Evolutionary conservation across 805 yeast genomes (phyloP), one percentile per base, ranked within the genome.

Genomic region (Wickerhamiella brachini): DNA sequence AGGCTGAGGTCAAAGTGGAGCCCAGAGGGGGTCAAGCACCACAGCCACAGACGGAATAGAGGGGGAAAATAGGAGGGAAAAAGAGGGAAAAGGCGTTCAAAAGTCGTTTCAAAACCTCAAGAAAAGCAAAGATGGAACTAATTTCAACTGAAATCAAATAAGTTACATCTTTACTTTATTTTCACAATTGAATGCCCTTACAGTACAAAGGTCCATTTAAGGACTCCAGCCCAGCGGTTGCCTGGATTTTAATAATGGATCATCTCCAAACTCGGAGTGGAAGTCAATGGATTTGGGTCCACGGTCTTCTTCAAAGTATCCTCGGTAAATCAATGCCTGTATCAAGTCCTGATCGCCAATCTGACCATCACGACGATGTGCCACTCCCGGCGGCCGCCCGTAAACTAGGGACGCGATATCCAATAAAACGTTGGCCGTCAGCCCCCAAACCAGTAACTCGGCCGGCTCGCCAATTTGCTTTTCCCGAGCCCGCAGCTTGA

Each of bases 391-490:
- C 50, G 62, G 65, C 9, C 47, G 34, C 8, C 52, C 60, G 45
- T 53, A 66, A 15, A 63, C 68, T 5, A 67, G 45, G 10, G 68
- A 57, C 3, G 73, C 74, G 10, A 62, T 55, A 49, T 70, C 74
- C 1, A 70, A 56, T 20, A 70, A 62, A 5, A 71, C 66, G 37
- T 68, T 62, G 3, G 74, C 74, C 1, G 74, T 70, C 21, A 70
- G 55, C 0, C 74, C 74, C 74, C 74, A 70, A 6, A 70, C 68
- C 7, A 57, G 57, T 49, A 61, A 55, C 50, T 57, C 58, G 18
- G 57, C 58, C 1, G 61, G 57, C 34, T 64, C 66, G 15, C 68
- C 68, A 1, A 65, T 56, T 12, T 48, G 31, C 50, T 64, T 65
- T 17, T 55, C 56, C 3, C 54, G 51, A 0, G 63, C 53, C 13